These are phyloP conservation scores for Phytophthora lateralis DNA, from an alignment of 352 stramenopile genomes.

Conservation along the genomic window DNA sequence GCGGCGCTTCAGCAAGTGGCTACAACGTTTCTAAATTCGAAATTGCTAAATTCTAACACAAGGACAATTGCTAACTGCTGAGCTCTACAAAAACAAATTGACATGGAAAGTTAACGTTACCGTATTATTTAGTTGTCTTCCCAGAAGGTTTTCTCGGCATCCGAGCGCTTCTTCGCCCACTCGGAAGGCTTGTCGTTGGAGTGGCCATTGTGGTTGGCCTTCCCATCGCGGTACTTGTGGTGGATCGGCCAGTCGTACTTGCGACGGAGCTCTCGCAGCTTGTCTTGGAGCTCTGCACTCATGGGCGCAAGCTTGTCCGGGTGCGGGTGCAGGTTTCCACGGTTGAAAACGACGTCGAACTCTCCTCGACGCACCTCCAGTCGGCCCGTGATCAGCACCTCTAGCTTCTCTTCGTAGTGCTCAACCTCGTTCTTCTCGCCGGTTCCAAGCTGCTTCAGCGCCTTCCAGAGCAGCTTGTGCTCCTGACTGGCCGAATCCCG, in stretches of 20 bases:
- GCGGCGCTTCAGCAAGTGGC: background rate
- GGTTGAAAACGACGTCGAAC: conserved; percentile 61
- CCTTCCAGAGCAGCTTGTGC: conserved; percentile 59
- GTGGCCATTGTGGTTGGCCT: conserved; percentile 46
- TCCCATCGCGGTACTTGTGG: conserved; percentile 52
- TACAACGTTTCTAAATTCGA: background rate
- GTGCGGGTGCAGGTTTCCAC: conserved; percentile 62
- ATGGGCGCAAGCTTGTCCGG: conserved; percentile 50
- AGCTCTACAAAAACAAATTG: background rate
- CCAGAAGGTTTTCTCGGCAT: conserved; percentile 40
- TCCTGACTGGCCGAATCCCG: conserved; percentile 37
- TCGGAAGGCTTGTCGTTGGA: conserved; percentile 53
- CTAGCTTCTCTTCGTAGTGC: conserved; percentile 57
- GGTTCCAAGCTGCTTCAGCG: conserved; percentile 38
- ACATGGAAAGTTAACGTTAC: too few species aligned
- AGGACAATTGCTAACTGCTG: too few species aligned
- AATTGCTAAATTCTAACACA: too few species aligned
- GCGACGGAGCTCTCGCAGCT: conserved; percentile 37
- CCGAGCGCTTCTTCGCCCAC: conserved; percentile 45
- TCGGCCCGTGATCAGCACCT: conserved; percentile 56
- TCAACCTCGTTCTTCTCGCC: conserved; percentile 29
- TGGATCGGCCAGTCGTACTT: conserved; percentile 39
- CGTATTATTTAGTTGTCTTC: too few species aligned
- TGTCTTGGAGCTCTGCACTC: conserved; percentile 40
- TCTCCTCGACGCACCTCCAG: conserved; percentile 14